Conservation (phyloP, 2,329 filamentous ascomycete genomes). For the Colletotrichum tamarilloi region DNA sequence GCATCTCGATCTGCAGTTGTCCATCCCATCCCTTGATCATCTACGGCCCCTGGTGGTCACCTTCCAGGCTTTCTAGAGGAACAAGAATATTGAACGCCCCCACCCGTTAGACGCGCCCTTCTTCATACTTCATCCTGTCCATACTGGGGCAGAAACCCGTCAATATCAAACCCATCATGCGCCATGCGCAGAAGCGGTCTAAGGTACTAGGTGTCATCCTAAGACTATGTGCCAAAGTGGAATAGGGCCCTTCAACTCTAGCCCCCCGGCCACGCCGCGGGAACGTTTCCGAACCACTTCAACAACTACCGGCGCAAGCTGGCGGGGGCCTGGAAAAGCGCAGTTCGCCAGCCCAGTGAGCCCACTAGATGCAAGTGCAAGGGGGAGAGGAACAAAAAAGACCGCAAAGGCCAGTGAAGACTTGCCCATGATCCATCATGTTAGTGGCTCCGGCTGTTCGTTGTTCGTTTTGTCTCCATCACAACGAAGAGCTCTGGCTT, state of each 20-base stretch:
- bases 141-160: background rate
- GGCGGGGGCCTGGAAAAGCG: background rate
- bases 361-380: background rate
- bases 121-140: background rate
- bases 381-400: background rate
- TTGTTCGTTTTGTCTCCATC: background rate
- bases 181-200: slow-evolving; percentile 12
- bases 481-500: background rate
- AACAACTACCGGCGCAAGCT: slow-evolving; percentile 23
- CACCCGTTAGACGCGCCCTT: background rate
- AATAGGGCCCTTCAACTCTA: background rate
- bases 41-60: background rate
- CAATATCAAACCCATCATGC: background rate
- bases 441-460: background rate
- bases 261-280: background rate
- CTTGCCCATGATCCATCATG: background rate
- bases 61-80: background rate
- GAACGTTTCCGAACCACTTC: slow-evolving; percentile 20
- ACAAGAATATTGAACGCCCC: background rate
- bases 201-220: slow-evolving; percentile 10
- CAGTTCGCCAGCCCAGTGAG: background rate
- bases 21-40: background rate
- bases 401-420: background rate
- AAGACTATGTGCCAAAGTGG: slow-evolving; percentile 8
- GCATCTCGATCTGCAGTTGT: background rate